Conservation (phyloP, 1,139 yeast genomes). For the Geotrichum reessii region DNA sequence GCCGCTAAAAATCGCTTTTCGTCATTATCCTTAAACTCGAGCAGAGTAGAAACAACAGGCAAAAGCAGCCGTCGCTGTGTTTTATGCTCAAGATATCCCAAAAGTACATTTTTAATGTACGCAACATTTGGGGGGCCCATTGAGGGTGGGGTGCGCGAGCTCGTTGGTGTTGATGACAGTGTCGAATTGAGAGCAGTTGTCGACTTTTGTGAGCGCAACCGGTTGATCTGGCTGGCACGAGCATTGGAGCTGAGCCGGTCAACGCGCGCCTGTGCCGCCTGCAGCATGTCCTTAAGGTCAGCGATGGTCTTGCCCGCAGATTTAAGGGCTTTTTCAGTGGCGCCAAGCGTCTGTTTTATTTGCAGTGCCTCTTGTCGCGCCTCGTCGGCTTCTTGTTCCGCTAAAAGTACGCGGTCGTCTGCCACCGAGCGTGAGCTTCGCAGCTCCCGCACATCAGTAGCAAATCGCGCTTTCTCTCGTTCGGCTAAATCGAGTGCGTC, state of each 20-base stretch:
- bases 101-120: constrained; percentile 76
- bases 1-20: constrained; percentile 65
- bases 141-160: constrained; percentile 1
- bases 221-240: constrained; percentile 15
- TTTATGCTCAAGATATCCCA: constrained; percentile 84
- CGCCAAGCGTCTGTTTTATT: constrained; percentile 27
- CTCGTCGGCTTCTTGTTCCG: constrained; percentile 29
- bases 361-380: constrained; percentile 23
- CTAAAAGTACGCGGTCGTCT: constrained; percentile 26
- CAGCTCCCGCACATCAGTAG: constrained; percentile 24
- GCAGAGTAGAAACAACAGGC: constrained; percentile 75
- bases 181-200: background rate
- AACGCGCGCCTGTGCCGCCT: constrained; percentile 18
- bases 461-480: constrained; percentile 29
- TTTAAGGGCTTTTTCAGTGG: constrained; percentile 27
- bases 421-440: constrained; percentile 27
- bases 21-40: constrained; percentile 63
- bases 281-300: constrained; percentile 13
- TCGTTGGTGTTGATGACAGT: background rate
- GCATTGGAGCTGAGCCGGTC: constrained; percentile 15
- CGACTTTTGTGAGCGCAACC: constrained; percentile 2
- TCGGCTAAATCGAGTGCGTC: constrained; percentile 29
- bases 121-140: constrained; percentile 48
- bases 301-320: constrained; percentile 13
- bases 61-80: constrained; percentile 79